phyloP scores from a whole-genome alignment of 2,329 filamentous ascomycete species.

The Aspergillus alliaceus region DNA sequence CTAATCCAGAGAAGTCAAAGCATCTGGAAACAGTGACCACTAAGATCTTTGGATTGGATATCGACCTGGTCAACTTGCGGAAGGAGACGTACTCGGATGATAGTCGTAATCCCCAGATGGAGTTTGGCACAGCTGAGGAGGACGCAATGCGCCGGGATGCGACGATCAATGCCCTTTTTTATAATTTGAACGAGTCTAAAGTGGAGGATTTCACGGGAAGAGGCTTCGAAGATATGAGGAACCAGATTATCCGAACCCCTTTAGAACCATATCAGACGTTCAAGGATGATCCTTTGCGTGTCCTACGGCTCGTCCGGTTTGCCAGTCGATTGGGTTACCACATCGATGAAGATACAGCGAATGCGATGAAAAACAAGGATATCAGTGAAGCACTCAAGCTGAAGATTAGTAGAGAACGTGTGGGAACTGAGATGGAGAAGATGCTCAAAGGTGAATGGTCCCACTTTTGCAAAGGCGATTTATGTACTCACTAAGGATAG shows the following conservation, averaged over 20 bases:
- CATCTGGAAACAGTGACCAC: slow-evolving; percentile 91
- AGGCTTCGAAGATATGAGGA: slow-evolving; percentile 73
- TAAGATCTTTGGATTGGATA: slow-evolving; percentile 78
- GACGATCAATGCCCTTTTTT: slow-evolving; percentile 94
- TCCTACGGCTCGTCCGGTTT: slow-evolving; percentile 85
- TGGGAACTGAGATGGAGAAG: slow-evolving; percentile 86
- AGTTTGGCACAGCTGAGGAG: slow-evolving; percentile 88
- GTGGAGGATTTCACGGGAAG: slow-evolving; percentile 81
- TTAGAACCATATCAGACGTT: slow-evolving; percentile 89
- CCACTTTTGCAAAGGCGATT: not conserved
- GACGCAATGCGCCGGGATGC: slow-evolving; percentile 88
- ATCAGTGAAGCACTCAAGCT: slow-evolving; percentile 76
- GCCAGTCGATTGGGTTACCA: slow-evolving; percentile 78
- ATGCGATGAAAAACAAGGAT: slow-evolving; percentile 73
- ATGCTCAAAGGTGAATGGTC: slow-evolving; percentile 69
- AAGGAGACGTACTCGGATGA: slow-evolving; percentile 90
- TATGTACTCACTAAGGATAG: slow-evolving; percentile 18
- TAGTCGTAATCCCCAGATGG: slow-evolving; percentile 86
- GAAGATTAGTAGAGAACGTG: slow-evolving; percentile 90
- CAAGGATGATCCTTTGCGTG: slow-evolving; percentile 85
- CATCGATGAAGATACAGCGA: slow-evolving; percentile 69
- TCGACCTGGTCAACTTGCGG: slow-evolving; percentile 91
- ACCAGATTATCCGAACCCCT: slow-evolving; percentile 76
- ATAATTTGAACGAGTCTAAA: slow-evolving; percentile 76
- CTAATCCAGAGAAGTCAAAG: slow-evolving; percentile 95